These are phyloP conservation scores for Brassica juncea DNA, from an alignment of 345 rosid genomes.

Conservation along the genomic window DNA sequence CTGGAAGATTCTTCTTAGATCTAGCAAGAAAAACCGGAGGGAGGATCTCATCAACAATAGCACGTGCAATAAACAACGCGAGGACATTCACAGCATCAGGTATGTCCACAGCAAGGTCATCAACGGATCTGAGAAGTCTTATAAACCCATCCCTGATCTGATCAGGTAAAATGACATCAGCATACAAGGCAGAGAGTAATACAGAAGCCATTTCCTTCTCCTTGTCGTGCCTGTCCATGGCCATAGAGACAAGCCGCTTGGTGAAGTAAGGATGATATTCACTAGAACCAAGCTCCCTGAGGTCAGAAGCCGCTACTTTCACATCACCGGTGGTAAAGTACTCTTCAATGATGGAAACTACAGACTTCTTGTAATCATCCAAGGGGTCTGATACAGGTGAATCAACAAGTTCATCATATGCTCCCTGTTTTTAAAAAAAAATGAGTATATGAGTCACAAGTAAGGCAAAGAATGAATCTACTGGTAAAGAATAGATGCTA, in stretches of 20 bases:
- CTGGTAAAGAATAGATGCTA: neutral
- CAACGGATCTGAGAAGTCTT: constrained; percentile 93
- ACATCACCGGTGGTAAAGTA: constrained; percentile 93
- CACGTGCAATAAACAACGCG: constrained; percentile 91
- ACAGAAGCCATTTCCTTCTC: constrained; percentile 99
- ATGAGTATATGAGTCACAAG: constrained; percentile 5
- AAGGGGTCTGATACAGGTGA: constrained; percentile 84
- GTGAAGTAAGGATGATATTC: constrained; percentile 88
- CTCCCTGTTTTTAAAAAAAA: constrained; percentile 52
- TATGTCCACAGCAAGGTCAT: constrained; percentile 92
- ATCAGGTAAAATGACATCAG: constrained; percentile 84
- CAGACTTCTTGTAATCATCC: constrained; percentile 92
- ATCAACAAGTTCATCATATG: constrained; percentile 80
- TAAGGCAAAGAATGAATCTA: neutral
- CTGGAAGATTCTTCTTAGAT: constrained; percentile 76
- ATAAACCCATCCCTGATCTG: constrained; percentile 95
- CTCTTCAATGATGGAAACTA: constrained; percentile 80
- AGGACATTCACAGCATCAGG: constrained; percentile 87
- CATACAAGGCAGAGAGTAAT: constrained; percentile 84
- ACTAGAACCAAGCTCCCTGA: constrained; percentile 90
- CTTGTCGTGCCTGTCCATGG: constrained; percentile 98
- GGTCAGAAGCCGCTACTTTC: constrained; percentile 87
- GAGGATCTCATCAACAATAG: constrained; percentile 94
- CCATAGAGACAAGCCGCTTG: constrained; percentile 91
- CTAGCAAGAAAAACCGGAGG: constrained; percentile 85